Percentiles rank a stretch among this genome's conserved stretches.
Conservation (phyloP, 306 rosid species). For the Pachyrhizus erosus region DNA sequence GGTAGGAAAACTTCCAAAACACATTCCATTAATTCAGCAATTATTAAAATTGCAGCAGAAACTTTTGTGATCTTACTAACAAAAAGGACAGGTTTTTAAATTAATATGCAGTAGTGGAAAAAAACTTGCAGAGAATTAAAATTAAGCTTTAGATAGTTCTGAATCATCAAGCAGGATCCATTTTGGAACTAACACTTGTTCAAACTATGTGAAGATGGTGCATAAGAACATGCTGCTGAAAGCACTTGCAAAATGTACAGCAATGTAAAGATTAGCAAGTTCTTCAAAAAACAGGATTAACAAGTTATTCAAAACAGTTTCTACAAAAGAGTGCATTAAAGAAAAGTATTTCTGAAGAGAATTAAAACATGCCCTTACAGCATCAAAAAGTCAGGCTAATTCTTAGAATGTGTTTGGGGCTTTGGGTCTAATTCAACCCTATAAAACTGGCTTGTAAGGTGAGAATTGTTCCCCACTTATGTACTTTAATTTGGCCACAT, state of each 20-base stretch:
- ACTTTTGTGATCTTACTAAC: slow-evolving; percentile 17
- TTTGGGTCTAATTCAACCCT: too few species aligned
- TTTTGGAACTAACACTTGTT: slow-evolving; percentile 22
- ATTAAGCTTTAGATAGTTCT: slow-evolving; percentile 21
- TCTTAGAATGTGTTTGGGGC: too few species aligned
- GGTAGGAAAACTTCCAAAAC: slow-evolving; percentile 30
- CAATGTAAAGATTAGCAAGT: neutral
- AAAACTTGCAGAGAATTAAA: slow-evolving; percentile 18
- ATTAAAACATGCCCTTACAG: neutral
- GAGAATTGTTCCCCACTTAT: too few species aligned
- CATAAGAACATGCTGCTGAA: slow-evolving; percentile 10
- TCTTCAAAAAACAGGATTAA: neutral
- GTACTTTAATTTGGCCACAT: too few species aligned
- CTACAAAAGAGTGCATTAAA: neutral
- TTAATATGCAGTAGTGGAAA: neutral
- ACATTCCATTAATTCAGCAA: slow-evolving; percentile 7
- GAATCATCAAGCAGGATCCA: slow-evolving; percentile 27
- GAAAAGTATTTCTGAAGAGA: too few species aligned
- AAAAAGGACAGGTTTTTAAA: neutral
- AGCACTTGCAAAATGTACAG: slow-evolving; percentile 13
- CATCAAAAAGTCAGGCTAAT: neutral
- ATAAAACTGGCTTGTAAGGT: too few species aligned
- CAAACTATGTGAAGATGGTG: neutral
- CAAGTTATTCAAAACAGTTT: neutral
- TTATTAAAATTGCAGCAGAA: neutral